phyloP scores from a whole-genome alignment of 2,329 filamentous ascomycete genomes.

The Neurospora crassa region DNA sequence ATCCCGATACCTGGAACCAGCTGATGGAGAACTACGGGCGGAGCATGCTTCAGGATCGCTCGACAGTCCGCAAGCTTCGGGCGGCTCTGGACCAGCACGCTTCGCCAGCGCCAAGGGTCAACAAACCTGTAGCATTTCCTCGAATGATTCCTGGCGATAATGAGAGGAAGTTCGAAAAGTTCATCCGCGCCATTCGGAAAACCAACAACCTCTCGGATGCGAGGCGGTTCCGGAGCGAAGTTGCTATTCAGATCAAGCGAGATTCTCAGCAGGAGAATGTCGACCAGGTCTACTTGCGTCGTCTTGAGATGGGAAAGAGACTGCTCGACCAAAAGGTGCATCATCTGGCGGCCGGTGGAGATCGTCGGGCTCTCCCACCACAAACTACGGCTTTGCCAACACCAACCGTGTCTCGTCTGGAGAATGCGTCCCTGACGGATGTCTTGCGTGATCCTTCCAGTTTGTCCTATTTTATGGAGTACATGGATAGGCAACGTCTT shows the following conservation, averaged over 20 bases:
- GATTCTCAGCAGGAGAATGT: slow-evolving; percentile 70
- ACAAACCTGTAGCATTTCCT: slow-evolving; percentile 61
- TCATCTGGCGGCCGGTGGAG: slow-evolving; percentile 62
- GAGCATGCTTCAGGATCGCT: slow-evolving; percentile 85
- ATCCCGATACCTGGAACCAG: slow-evolving; percentile 97
- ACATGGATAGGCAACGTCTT: slow-evolving; percentile 83
- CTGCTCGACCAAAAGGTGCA: slow-evolving; percentile 84
- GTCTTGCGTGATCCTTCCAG: slow-evolving; percentile 84
- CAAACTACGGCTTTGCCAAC: slow-evolving; percentile 16
- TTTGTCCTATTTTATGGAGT: slow-evolving; percentile 98
- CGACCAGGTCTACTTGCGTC: slow-evolving; percentile 77
- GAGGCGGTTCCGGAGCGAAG: slow-evolving; percentile 80
- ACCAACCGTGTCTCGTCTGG: slow-evolving; percentile 49
- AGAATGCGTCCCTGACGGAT: slow-evolving; percentile 70
- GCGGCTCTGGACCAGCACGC: slow-evolving; percentile 92
- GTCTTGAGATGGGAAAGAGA: slow-evolving; percentile 84
- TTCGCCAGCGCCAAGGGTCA: slow-evolving; percentile 61
- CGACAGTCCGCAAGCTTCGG: slow-evolving; percentile 83
- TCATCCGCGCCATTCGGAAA: slow-evolving; percentile 80
- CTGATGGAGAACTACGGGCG: slow-evolving; percentile 83
- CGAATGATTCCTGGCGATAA: slow-evolving; percentile 73
- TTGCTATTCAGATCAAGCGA: slow-evolving; percentile 82
- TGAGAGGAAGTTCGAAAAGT: slow-evolving; percentile 88
- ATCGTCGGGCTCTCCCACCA: slow-evolving; percentile 27
- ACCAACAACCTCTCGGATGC: slow-evolving; percentile 90